Conservation (phyloP, 2,329 filamentous ascomycete genomes). For the Diaporthe vaccinii region DNA sequence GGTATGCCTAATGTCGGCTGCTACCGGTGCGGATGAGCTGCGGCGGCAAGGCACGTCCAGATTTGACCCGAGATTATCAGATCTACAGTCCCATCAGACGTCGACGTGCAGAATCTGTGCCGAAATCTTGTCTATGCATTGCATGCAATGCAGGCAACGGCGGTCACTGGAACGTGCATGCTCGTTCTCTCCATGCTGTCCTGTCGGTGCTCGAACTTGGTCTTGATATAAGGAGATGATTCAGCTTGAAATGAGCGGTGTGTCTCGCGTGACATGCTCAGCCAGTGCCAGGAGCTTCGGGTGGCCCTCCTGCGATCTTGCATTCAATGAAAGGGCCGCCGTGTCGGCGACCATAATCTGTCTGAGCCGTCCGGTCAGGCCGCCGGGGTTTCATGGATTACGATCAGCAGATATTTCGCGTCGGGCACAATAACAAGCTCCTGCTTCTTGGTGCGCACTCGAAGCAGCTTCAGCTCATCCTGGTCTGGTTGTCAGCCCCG, state of each 20-base stretch:
- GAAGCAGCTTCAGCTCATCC: slow-evolving; percentile 83
- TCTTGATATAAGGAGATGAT: slow-evolving; percentile 49
- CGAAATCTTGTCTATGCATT: slow-evolving; percentile 15
- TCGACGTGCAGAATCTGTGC: slow-evolving; percentile 19
- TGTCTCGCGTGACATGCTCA: slow-evolving; percentile 7
- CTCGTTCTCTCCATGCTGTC: not conserved
- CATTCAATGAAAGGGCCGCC: not conserved
- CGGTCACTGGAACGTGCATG: not conserved
- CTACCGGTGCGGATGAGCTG: not conserved
- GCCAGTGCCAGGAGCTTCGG: slow-evolving; percentile 4
- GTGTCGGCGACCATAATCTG: slow-evolving; percentile 14
- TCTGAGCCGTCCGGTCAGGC: slow-evolving; percentile 58
- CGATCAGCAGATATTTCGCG: slow-evolving; percentile 81
- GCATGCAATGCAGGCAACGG: slow-evolving; percentile 4
- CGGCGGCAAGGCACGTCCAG: not conserved
- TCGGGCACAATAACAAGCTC: slow-evolving; percentile 89
- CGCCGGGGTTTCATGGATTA: slow-evolving; percentile 84
- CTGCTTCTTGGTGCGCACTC: slow-evolving; percentile 85
- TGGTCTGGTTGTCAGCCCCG: slow-evolving; percentile 48
- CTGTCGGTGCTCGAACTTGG: slow-evolving; percentile 43
- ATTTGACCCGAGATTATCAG: slow-evolving; percentile 21
- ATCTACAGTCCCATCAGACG: slow-evolving; percentile 13
- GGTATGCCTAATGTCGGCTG: slow-evolving; percentile 5
- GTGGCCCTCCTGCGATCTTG: slow-evolving; percentile 3
- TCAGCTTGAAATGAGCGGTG: slow-evolving; percentile 30